A percentile compares a stretch with the other conserved stretches of the same genome.
Conservation (phyloP, 2,329 filamentous ascomycete genomes). For the Arachnopeziza araneosa region DNA sequence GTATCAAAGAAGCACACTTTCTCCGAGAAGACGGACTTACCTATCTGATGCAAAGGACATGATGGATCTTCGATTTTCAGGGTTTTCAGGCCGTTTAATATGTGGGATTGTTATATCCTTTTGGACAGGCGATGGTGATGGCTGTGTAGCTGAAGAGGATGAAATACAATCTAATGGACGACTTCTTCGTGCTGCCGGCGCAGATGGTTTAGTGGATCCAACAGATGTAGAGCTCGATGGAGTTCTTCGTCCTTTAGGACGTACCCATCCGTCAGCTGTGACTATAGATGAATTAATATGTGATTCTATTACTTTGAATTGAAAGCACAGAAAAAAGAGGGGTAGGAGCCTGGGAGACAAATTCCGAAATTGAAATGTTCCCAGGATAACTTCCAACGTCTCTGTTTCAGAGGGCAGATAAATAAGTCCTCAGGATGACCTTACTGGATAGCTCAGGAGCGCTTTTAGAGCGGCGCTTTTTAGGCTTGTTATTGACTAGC, state of each 20-base stretch:
- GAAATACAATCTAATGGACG: background rate
- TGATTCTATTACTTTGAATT: no score
- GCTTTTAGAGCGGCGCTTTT: conserved; percentile 17
- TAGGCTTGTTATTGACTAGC: background rate
- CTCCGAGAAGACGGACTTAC: no score
- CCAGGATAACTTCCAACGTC: no score
- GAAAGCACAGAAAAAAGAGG: no score
- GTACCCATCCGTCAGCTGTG: conserved; percentile 22
- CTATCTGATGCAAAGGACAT: conserved; percentile 36
- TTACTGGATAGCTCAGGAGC: conserved; percentile 12
- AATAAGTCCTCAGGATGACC: no score
- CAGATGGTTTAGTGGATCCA: background rate
- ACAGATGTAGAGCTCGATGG: conserved; percentile 6
- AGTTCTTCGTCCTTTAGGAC: conserved; percentile 18
- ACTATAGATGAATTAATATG: conserved; percentile 2
- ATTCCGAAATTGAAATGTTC: no score
- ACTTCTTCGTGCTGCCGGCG: no score
- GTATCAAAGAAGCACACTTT: no score
- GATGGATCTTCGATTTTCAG: conserved; percentile 18
- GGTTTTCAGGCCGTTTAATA: background rate
- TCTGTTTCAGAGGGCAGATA: no score
- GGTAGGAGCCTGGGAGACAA: no score
- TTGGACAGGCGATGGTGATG: background rate
- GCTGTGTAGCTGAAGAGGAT: background rate
- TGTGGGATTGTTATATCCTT: background rate